These are phyloP conservation scores for Balamuthia mandrillaris DNA, from an alignment of 208 protist genomes.

Conservation along the genomic window DNA sequence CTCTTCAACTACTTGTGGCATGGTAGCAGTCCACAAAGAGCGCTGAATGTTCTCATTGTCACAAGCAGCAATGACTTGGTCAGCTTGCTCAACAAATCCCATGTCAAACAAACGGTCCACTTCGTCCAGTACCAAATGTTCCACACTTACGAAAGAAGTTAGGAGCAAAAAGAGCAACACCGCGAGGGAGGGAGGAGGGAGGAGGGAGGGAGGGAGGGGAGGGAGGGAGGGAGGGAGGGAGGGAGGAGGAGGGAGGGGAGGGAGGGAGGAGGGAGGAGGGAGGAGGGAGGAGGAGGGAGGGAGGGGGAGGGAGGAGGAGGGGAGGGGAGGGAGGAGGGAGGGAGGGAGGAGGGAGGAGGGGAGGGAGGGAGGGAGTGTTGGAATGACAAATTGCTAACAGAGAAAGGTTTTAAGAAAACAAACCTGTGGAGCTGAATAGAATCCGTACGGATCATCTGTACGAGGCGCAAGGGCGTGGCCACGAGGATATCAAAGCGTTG, in stretches of 20 bases:
- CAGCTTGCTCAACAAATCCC: constrained; percentile 70
- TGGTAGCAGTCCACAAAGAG: constrained; percentile 43
- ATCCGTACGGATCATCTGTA: constrained; percentile 29
- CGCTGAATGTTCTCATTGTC: constrained; percentile 36
- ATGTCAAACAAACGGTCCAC: constrained; percentile 93
- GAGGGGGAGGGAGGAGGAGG: too few relatives aligned
- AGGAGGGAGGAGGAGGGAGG: too few relatives aligned
- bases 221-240: too few relatives aligned
- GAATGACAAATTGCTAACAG: too few relatives aligned
- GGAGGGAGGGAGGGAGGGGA: background rate
- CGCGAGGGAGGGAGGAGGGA: background rate
- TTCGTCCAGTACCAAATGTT: constrained; percentile 92
- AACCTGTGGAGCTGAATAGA: background rate
- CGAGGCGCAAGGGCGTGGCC: constrained; percentile 61
- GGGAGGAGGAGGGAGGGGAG: too few relatives aligned
- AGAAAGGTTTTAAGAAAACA: too few relatives aligned
- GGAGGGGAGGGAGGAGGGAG: too few relatives aligned
- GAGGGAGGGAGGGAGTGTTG: too few relatives aligned
- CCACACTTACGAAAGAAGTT: constrained; percentile 33
- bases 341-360: too few relatives aligned
- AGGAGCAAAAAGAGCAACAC: background rate
- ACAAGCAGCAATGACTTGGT: constrained; percentile 84
- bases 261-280: too few relatives aligned
- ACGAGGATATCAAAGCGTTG: constrained; percentile 60
- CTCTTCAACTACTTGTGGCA: constrained; percentile 67